Evolutionary conservation across 1,284 basidiomycete species (phyloP).

Genomic region (Ustilago cynodontis): DNA sequence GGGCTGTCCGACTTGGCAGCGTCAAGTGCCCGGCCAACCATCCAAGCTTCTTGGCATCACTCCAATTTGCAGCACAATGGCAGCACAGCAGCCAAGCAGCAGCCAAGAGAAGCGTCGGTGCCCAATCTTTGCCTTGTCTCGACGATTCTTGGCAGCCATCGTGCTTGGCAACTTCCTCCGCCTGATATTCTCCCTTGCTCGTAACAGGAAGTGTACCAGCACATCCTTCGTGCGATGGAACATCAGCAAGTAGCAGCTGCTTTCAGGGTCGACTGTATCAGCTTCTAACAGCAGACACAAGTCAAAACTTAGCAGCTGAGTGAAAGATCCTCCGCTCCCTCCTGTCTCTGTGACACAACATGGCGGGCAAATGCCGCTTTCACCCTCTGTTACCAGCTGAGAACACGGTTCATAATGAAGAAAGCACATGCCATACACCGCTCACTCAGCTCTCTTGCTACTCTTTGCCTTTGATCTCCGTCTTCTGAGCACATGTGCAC

Average conservation of each 20-base stretch:
- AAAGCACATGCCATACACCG: not conserved
- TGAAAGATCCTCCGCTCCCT: not conserved
- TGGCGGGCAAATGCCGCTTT: not conserved
- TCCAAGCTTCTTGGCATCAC: constrained; percentile 6
- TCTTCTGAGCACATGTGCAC: too few relatives aligned
- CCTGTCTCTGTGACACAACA: constrained; percentile 1
- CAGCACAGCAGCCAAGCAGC: not conserved
- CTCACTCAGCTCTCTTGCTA: too few relatives aligned
- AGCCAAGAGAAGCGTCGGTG: not conserved
- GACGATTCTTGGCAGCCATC: constrained; percentile 3
- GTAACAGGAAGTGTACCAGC: not conserved
- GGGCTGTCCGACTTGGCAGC: constrained; percentile 5
- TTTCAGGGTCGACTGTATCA: constrained; percentile 9
- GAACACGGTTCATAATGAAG: not conserved
- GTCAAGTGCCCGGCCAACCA: constrained; percentile 3
- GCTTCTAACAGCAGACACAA: not conserved
- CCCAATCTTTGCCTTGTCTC: not conserved
- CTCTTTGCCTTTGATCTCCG: too few relatives aligned
- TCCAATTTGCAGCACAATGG: not conserved
- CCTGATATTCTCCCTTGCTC: not conserved
- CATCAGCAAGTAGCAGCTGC: not conserved
- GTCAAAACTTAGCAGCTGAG: too few relatives aligned
- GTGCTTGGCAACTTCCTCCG: not conserved
- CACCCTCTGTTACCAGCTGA: not conserved
- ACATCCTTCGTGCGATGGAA: not conserved